Base-by-base conservation (phyloP, 2,329 filamentous ascomycete species). In the Trichoderma oligosporum region DNA sequence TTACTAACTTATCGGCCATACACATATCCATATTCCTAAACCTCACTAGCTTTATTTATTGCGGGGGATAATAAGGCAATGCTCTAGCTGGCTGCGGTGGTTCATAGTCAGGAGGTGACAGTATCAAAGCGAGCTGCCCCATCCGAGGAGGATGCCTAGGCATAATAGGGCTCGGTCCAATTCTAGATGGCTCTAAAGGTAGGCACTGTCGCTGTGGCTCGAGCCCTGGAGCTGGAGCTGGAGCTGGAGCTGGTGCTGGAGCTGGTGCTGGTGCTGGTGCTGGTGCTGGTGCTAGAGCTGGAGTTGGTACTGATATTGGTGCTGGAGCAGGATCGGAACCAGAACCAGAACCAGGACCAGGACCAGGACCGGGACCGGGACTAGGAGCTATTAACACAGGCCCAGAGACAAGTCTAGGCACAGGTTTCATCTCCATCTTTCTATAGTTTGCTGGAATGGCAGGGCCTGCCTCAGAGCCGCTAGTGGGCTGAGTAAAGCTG, bases 91-190 rank as follows among this genome's bases (percentile, higher is more conserved):
- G n/a, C n/a, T n/a, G n/a, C n/a, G n/a, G n/a, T n/a, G 57, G 57
- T 3, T 53, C 36, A 22, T 61, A 60, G 25, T 45, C 62, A 1
- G 54, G 18, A 4, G 57, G 46, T 16, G 52, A 52, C 9, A 63
- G 20, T 8, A 64, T 39, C 5, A 70, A 72, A 9, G 72, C 70
- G 47, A 74, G 68, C 46, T 72, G 71, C 44, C 71, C 71, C 42
- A 73, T 66, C 25, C 68, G 64, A 12, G 67, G 57, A 51, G 60
- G 61, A 27, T 66, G 58, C 57, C 64, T 63, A 60, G 63, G 61
- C 58, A 59, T 39, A 8, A 49, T 20, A 25, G 44, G 36, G n/a
- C 18, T 20, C 38, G 48, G 44, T 29, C 55, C 42, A 12, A 41
- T 54, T 29, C 31, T 36, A 39, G 33, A 31, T 47, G 3, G 27